Evolutionary conservation across 139 green algal genomes (phyloP), one percentile per base, ranked within the genome.

Genomic region (Volvox reticuliferus): DNA sequence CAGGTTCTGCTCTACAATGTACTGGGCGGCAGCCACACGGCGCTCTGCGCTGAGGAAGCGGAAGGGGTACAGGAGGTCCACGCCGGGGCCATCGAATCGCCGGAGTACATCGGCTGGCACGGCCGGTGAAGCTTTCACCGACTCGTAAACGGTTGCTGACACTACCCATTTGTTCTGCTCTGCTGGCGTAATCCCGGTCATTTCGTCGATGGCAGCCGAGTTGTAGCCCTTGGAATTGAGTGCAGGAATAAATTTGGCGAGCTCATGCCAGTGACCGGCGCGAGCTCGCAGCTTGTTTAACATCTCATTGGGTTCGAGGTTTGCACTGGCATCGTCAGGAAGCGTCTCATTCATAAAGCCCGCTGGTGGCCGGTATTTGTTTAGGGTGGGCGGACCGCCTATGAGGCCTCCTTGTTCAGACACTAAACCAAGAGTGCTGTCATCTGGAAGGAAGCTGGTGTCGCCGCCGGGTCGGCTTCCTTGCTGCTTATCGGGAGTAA

Each of bases 311-410:
- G 91, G 82, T 13, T 89, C 35, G 44, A 86, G 77, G 79, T 62
- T 83, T 2, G 32, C 35, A 0, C 76, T 69, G 18, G 86, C 63
- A 20, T 92, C 82, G 16, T 92, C 73, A 0, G 86, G 86, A 22
- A 90, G 73, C n/a, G 83, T 86, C 0, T 91, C 90, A 35, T 98
- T 93, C 96, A 98, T 98, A 93, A 98, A 98, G 32, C 96, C 96
- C 2, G 96, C 92, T 1, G 96, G 96, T 9, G 96, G 96, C 1
- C 96, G 88, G 91, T 96, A 97, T 69, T 93, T 91, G 78, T 94
- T 89, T 9, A 79, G 80, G 2, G 77, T 88, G 0, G 92, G 89
- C 14, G 78, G 83, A 2, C 69, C 88, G 26, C 67, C 69, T 2
- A 73, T 0, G 1, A 68, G 33, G 18, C 21, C 21, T 28, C 6